A percentile compares a stretch with the other conserved stretches of the same genome.
phyloP scores from a whole-genome alignment of 1,139 yeast genomes.

The Lipomyces yarrowii region DNA sequence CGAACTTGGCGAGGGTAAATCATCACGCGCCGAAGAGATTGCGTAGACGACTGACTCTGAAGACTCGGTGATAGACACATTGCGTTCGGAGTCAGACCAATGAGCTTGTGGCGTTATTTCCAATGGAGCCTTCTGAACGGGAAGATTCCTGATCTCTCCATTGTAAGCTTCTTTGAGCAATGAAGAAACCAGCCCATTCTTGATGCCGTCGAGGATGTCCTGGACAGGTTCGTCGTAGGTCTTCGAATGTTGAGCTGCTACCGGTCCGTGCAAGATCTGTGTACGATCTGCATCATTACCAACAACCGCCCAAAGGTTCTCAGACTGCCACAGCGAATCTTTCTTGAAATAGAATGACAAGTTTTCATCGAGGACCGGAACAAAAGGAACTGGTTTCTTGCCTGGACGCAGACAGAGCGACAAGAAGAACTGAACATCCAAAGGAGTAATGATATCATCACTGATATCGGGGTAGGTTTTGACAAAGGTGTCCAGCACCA shows the following conservation, averaged over 20 bases:
- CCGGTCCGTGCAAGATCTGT: conserved; percentile 98
- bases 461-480: conserved; percentile 72
- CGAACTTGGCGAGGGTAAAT: conserved; percentile 45
- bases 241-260: conserved; percentile 90
- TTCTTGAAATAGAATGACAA: conserved; percentile 96
- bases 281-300: conserved; percentile 97
- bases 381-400: conserved; percentile 97
- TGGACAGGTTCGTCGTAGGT: conserved; percentile 90
- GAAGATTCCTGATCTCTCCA: conserved; percentile 71
- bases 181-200: conserved; percentile 80
- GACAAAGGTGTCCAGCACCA: conserved; percentile 61
- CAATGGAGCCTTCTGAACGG: conserved; percentile 90
- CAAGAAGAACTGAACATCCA: conserved; percentile 92
- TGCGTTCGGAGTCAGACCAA: conserved; percentile 39
- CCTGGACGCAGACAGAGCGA: conserved; percentile 77
- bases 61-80: conserved; percentile 46
- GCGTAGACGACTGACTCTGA: conserved; percentile 12
- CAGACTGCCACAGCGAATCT: conserved; percentile 99
- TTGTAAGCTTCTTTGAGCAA: conserved; percentile 69
- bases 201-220: conserved; percentile 83
- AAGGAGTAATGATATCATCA: conserved; percentile 86
- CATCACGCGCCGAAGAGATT: conserved; percentile 50
- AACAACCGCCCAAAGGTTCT: conserved; percentile 93
- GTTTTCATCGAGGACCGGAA: conserved; percentile 91
- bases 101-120: conserved; percentile 56